These are phyloP conservation scores for Cercophora sp. DNA, from an alignment of 495 filamentous ascomycete genomes.

Conservation along the genomic window DNA sequence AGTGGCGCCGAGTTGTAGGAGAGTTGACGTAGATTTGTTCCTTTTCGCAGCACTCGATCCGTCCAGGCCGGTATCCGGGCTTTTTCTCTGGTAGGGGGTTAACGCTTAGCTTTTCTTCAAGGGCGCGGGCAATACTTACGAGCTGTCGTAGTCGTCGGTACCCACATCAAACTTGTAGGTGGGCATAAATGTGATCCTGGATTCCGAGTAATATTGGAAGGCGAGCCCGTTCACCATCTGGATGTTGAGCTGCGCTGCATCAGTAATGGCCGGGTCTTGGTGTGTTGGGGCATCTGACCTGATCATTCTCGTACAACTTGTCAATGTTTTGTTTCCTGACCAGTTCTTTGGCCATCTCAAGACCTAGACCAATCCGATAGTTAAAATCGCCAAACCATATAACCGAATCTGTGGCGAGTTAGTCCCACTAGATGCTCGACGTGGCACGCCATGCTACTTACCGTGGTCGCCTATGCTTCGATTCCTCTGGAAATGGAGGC, in stretches of 20 bases:
- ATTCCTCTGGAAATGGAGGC: slow-evolving; percentile 86
- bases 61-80: slow-evolving; percentile 94
- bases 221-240: slow-evolving; percentile 91
- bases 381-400: slow-evolving; percentile 99
- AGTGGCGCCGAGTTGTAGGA: slow-evolving; percentile 75
- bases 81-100: slow-evolving; percentile 93
- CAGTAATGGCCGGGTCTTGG: no score
- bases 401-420: slow-evolving; percentile 56
- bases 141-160: slow-evolving; percentile 84
- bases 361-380: slow-evolving; percentile 84
- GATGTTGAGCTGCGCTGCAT: slow-evolving; percentile 65
- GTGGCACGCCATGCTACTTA: no score
- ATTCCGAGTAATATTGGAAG: slow-evolving; percentile 89
- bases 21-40: slow-evolving; percentile 73
- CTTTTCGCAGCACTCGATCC: slow-evolving; percentile 86
- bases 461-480: slow-evolving; percentile 84
- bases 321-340: slow-evolving; percentile 67
- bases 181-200: slow-evolving; percentile 75
- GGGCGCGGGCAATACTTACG: slow-evolving; percentile 54
- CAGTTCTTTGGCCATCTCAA: slow-evolving; percentile 73
- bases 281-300: no score
- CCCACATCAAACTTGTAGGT: slow-evolving; percentile 95
- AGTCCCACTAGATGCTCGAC: no score
- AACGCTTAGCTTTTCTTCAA: no score
- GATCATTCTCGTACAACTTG: slow-evolving; percentile 86